A percentile compares a stretch with the other conserved stretches of the same genome.
Evolutionary conservation across 2,329 filamentous ascomycete species (phyloP).

Genomic region (Microdochium paspali): DNA sequence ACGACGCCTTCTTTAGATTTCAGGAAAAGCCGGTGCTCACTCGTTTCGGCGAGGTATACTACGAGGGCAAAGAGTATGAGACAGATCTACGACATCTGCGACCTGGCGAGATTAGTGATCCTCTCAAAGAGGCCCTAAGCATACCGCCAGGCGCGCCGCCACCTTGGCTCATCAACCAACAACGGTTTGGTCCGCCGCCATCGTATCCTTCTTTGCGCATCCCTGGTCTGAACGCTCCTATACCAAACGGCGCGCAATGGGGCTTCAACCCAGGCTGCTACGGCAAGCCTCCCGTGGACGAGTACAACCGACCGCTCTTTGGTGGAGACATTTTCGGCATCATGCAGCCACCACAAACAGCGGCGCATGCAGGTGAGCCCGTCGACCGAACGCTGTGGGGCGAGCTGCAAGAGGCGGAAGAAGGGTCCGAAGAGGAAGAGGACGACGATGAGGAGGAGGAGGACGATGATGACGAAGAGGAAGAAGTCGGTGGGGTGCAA

Average conservation of each 20-base stretch:
- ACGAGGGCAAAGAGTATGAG: slow-evolving; percentile 97
- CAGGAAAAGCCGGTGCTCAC: slow-evolving; percentile 94
- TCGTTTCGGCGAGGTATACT: slow-evolving; percentile 96
- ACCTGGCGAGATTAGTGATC: slow-evolving; percentile 82
- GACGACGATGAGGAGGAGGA: slow-evolving; percentile 70
- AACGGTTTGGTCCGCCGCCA: slow-evolving; percentile 85
- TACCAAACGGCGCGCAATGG: slow-evolving; percentile 83
- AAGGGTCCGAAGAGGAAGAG: slow-evolving; percentile 52
- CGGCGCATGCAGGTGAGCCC: slow-evolving; percentile 53
- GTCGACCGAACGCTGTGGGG: slow-evolving; percentile 89
- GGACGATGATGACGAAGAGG: slow-evolving; percentile 54
- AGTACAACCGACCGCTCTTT: slow-evolving; percentile 83
- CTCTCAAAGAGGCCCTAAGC: slow-evolving; percentile 83
- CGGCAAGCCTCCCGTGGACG: slow-evolving; percentile 91
- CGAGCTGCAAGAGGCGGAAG: slow-evolving; percentile 62
- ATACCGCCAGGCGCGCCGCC: slow-evolving; percentile 90
- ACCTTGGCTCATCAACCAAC: slow-evolving; percentile 95
- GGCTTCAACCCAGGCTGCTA: slow-evolving; percentile 93
- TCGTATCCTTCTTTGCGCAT: slow-evolving; percentile 95
- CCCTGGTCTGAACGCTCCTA: slow-evolving; percentile 86
- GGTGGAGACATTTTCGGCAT: slow-evolving; percentile 93
- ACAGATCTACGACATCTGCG: slow-evolving; percentile 86
- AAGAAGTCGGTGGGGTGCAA: slow-evolving; percentile 55
- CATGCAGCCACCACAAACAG: slow-evolving; percentile 30
- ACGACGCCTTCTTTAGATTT: slow-evolving; percentile 96